These are phyloP conservation scores for Aspergillus sp. DNA, from an alignment of 2,329 filamentous ascomycete species.

Conservation along the genomic window DNA sequence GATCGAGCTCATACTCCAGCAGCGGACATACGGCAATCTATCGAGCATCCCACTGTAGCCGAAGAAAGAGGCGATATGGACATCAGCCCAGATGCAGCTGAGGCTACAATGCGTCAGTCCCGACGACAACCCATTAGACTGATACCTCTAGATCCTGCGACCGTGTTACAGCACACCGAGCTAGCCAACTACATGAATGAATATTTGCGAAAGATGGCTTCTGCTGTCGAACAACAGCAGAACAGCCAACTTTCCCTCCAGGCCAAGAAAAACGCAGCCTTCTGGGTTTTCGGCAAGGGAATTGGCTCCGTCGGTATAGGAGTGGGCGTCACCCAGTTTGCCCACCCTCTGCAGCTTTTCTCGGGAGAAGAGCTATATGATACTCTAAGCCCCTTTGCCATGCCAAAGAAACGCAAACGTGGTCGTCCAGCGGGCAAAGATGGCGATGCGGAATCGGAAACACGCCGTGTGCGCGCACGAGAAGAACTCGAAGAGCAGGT, in stretches of 20 bases:
- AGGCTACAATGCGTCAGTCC: slow-evolving; percentile 26
- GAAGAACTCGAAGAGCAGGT: slow-evolving; percentile 33
- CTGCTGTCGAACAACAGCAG: slow-evolving; percentile 46
- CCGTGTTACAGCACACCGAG: slow-evolving; percentile 57
- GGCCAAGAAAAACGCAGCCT: slow-evolving; percentile 63
- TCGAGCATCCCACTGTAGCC: not conserved
- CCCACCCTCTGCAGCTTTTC: slow-evolving; percentile 59
- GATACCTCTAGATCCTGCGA: slow-evolving; percentile 49
- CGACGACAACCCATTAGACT: slow-evolving; percentile 37
- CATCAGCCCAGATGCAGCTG: not conserved
- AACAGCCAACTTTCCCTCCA: slow-evolving; percentile 42
- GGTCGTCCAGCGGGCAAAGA: slow-evolving; percentile 22
- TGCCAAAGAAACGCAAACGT: slow-evolving; percentile 28
- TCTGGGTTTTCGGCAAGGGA: slow-evolving; percentile 60
- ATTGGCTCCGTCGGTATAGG: slow-evolving; percentile 55
- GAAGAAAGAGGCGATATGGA: slow-evolving; percentile 1
- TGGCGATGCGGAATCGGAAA: slow-evolving; percentile 23
- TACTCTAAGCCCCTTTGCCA: slow-evolving; percentile 41
- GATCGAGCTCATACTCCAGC: not conserved
- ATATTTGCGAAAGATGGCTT: slow-evolving; percentile 62
- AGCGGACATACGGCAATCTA: not conserved
- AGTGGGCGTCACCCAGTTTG: slow-evolving; percentile 40
- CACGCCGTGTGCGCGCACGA: slow-evolving; percentile 40
- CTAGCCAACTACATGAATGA: slow-evolving; percentile 58
- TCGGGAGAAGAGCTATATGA: slow-evolving; percentile 56